Percentiles rank a stretch among this genome's conserved stretches.
Evolutionary conservation across 1,284 basidiomycete genomes (phyloP).

Genomic region (Papiliotrema flavescens): DNA sequence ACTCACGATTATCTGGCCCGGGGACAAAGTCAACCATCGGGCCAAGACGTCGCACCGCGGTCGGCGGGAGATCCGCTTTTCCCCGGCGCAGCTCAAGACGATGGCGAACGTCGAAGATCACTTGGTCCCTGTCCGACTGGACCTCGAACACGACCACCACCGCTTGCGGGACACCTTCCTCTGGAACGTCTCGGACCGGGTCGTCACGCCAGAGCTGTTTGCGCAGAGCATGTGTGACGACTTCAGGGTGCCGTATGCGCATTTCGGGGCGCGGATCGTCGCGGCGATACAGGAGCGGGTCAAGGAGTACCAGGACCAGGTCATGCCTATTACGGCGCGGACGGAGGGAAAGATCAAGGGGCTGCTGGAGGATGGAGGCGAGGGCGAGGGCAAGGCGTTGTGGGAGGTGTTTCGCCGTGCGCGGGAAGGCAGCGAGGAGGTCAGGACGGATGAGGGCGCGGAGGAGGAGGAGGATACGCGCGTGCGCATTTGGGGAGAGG

Average conservation of each 20-base stretch:
- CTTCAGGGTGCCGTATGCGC: conserved; percentile 65
- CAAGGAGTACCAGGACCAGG: conserved; percentile 53
- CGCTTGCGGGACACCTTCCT: conserved; percentile 94
- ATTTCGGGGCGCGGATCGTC: conserved; percentile 70
- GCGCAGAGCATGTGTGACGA: conserved; percentile 90
- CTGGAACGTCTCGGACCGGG: conserved; percentile 83
- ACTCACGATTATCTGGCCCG: conserved; percentile 67
- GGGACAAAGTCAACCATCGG: conserved; percentile 44
- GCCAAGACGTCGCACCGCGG: conserved; percentile 52
- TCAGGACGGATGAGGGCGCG: conserved; percentile 24
- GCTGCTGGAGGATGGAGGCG: conserved; percentile 27
- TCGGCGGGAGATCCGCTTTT: conserved; percentile 61
- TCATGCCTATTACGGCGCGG: conserved; percentile 26
- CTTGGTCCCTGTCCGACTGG: conserved; percentile 88
- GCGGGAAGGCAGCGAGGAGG: conserved; percentile 29
- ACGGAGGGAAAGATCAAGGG: conserved; percentile 15
- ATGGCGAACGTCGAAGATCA: conserved; percentile 47
- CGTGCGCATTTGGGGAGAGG: conserved; percentile 2
- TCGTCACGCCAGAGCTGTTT: conserved; percentile 84
- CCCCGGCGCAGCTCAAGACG: conserved; percentile 43
- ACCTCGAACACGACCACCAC: conserved; percentile 85
- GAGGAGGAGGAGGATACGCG: conserved; percentile 18
- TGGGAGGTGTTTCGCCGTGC: conserved; percentile 27
- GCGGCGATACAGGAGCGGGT: conserved; percentile 86
- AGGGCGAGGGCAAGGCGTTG: conserved; percentile 21